Evolutionary conservation across 306 rosid species (phyloP), one percentile per base, ranked within the genome.

Genomic region (Leucaena leucocephala): DNA sequence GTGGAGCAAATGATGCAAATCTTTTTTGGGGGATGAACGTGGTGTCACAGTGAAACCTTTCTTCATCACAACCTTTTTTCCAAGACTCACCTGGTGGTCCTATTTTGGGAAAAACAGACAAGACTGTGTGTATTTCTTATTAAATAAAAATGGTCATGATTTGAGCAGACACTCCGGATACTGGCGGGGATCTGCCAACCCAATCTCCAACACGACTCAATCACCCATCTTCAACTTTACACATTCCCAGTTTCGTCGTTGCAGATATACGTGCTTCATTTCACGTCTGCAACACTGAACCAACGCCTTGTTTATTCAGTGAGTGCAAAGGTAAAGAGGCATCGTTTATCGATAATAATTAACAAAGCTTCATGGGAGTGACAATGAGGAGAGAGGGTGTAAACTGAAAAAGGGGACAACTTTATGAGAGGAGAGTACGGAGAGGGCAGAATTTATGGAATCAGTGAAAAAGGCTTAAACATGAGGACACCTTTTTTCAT

Each of bases 131-230:
- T 62, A 74, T 57, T 9, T 38, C 16, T 14, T 63, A 16, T 78
- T 63, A 52, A 65, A 81, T 42, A 57, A 35, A 3, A 62, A 71
- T 15, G 69, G 71, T 82, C 27, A 82, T 70, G 73, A 79, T 81
- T 86, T 85, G 38, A 81, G 75, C 85, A 82, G 75, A 68, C 81
- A 74, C 33, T 27, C 34, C 27, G 76, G 80, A 76, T 76, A 38
- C 81, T 80, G 76, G 44, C 38, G n/a, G 78, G 76, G 81, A 49
- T 87, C 48, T 89, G 91, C 75, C 78, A 80, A 76, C 76, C 45
- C 80, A 82, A 83, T 76, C 55, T 81, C 84, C 85, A 83, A 83
- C 91, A 59, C 11, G 65, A 59, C 39, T 22, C 35, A 22, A 33
- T 59, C 16, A 22, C 66, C 66, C 66, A 33, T 59, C 65, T 27